phyloP scores from a whole-genome alignment of 2,329 filamentous ascomycete species.

The Arthrobotrys iridis region DNA sequence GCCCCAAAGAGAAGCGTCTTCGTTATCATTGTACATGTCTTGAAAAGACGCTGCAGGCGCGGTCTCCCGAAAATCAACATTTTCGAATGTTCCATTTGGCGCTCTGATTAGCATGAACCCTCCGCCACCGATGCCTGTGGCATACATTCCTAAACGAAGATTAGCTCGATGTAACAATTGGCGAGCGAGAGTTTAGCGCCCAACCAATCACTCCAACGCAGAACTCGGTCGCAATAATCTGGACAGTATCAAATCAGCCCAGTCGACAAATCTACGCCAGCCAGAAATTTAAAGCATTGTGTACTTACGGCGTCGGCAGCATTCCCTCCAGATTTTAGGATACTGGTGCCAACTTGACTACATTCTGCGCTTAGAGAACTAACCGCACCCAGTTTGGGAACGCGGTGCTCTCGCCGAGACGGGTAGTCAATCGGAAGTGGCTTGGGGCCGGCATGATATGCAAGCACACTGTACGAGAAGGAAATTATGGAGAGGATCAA shows the following conservation, averaged over 20 bases:
- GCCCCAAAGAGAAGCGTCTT: constrained; percentile 72
- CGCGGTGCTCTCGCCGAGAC: too few relatives aligned
- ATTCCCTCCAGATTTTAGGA: constrained; percentile 73
- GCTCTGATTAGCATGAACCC: constrained; percentile 86
- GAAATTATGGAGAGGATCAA: too few relatives aligned
- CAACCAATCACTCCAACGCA: constrained; percentile 78
- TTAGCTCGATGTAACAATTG: too few relatives aligned
- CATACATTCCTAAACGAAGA: constrained; percentile 61
- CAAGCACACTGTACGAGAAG: too few relatives aligned
- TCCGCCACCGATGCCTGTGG: constrained; percentile 81
- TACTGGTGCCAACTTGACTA: constrained; percentile 73
- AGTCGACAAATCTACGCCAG: too few relatives aligned
- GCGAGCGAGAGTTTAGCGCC: too few relatives aligned
- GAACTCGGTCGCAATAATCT: constrained; percentile 74
- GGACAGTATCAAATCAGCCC: too few relatives aligned
- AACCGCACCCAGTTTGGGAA: too few relatives aligned
- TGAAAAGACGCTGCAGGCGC: constrained; percentile 82
- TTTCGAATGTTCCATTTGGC: constrained; percentile 78
- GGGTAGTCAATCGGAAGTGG: too few relatives aligned
- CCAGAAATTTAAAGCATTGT: neutral
- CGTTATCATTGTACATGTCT: constrained; percentile 83
- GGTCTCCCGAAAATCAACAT: constrained; percentile 87
- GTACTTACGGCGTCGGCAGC: constrained; percentile 72
- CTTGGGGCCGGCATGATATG: too few relatives aligned
- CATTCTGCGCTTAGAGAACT: constrained; percentile 76